Conservation (phyloP, 1,284 basidiomycete species). For the Schizophyllum commune region DNA sequence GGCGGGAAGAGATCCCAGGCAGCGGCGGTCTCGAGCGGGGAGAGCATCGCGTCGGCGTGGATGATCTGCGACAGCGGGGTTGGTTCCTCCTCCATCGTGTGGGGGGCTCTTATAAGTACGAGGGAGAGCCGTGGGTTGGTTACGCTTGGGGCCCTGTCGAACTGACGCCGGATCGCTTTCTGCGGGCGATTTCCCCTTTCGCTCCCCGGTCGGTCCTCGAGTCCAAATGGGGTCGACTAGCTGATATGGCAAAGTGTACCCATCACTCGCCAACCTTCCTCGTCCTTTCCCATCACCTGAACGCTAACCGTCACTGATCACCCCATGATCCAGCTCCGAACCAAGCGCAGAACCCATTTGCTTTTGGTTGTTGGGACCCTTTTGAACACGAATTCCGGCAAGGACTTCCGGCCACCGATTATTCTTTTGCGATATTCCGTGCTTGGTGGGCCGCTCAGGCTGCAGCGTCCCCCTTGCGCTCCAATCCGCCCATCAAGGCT, state of each 20-base stretch:
- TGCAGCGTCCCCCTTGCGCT: neutral
- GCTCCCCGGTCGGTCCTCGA: neutral
- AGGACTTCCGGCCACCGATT: too few relatives aligned
- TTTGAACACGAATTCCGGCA: too few relatives aligned
- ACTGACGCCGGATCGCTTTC: neutral
- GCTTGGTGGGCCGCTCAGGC: neutral
- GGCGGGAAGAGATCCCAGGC: conserved; percentile 33
- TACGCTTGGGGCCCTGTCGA: neutral
- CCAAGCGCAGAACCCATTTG: neutral
- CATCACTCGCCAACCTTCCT: neutral
- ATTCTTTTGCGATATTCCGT: too few relatives aligned
- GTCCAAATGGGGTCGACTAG: neutral
- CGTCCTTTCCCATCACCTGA: neutral
- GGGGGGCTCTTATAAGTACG: neutral
- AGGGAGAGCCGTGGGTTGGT: neutral
- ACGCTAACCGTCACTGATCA: neutral
- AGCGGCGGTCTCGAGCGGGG: conserved; percentile 43
- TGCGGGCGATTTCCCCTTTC: neutral
- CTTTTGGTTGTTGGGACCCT: too few relatives aligned
- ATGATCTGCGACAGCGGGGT: conserved; percentile 42
- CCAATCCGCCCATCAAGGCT: neutral
- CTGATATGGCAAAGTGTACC: neutral
- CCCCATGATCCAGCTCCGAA: neutral
- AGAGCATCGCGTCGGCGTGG: conserved; percentile 33
- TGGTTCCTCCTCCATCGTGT: neutral